phyloP scores from a whole-genome alignment of 495 filamentous ascomycete genomes.

The Hypoxylon intermedium region DNA sequence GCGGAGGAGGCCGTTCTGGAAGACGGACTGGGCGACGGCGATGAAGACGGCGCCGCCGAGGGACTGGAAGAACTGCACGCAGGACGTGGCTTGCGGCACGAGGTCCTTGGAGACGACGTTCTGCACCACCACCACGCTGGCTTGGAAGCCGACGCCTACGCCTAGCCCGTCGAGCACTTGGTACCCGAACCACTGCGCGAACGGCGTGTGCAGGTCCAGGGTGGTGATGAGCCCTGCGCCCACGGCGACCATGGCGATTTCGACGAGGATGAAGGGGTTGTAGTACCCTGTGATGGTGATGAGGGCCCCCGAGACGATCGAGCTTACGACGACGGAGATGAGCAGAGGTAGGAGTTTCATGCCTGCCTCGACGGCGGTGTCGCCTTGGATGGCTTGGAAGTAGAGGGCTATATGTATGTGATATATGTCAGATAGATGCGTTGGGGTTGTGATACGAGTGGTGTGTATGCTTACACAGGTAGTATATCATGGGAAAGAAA shows the following conservation, averaged over 20 bases:
- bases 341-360: constrained; percentile 81
- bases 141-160: constrained; percentile 54
- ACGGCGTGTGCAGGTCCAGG: constrained; percentile 51
- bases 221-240: constrained; percentile 62
- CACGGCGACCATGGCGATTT: constrained; percentile 53
- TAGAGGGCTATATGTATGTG: constrained; percentile 63
- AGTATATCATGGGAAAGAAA: constrained; percentile 75
- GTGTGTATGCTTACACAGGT: constrained; percentile 60
- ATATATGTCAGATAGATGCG: not conserved
- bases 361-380: constrained; percentile 73
- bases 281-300: constrained; percentile 60
- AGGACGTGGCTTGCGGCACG: constrained; percentile 67
- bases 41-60: constrained; percentile 76
- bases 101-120: constrained; percentile 58
- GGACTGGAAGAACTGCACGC: constrained; percentile 71
- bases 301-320: constrained; percentile 50
- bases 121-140: constrained; percentile 61
- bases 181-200: constrained; percentile 61
- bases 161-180: constrained; percentile 57
- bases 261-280: constrained; percentile 56
- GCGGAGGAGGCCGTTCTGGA: no score
- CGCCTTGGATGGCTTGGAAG: constrained; percentile 86
- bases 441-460: not conserved
- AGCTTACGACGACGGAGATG: constrained; percentile 66
- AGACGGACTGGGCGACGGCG: constrained; percentile 68